Conservation (phyloP, 208 protist genomes). For the Tritrichomonas musculus region DNA sequence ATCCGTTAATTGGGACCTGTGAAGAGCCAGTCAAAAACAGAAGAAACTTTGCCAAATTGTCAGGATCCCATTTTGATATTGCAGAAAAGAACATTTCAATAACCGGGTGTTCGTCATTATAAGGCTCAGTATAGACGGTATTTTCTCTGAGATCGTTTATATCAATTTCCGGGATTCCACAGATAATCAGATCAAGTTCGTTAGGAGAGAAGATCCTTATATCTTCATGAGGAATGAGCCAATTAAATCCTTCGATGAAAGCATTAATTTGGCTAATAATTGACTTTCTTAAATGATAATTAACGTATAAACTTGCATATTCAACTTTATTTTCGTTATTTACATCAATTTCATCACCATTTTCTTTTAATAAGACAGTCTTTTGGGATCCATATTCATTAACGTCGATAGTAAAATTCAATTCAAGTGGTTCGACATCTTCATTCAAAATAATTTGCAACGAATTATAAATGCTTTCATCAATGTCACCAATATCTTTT, state of each 20-base stretch:
- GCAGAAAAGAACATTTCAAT: too few species aligned
- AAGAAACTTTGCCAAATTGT: too few species aligned
- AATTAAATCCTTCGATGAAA: constrained; percentile 87
- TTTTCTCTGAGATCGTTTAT: too few species aligned
- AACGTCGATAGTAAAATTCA: constrained; percentile 81
- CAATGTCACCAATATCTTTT: constrained; percentile 84
- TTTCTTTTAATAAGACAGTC: constrained; percentile 77
- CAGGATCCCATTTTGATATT: too few species aligned
- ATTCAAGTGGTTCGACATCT: constrained; percentile 70
- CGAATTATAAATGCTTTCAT: constrained; percentile 80
- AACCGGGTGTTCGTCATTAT: too few species aligned
- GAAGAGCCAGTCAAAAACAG: too few species aligned
- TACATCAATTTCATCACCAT: constrained; percentile 75
- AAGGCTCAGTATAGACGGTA: too few species aligned
- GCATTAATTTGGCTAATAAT: constrained; percentile 82
- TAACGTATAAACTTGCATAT: constrained; percentile 83
- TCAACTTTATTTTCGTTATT: constrained; percentile 89
- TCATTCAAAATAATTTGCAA: constrained; percentile 81
- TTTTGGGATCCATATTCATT: constrained; percentile 76
- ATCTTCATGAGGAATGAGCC: constrained; percentile 76
- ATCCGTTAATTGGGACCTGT: too few species aligned
- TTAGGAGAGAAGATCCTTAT: too few species aligned
- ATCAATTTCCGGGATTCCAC: too few species aligned
- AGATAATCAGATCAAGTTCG: too few species aligned
- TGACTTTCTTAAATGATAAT: constrained; percentile 74